phyloP scores from a whole-genome alignment of 2,329 filamentous ascomycete species.

The Aspergillus puulaauensis region DNA sequence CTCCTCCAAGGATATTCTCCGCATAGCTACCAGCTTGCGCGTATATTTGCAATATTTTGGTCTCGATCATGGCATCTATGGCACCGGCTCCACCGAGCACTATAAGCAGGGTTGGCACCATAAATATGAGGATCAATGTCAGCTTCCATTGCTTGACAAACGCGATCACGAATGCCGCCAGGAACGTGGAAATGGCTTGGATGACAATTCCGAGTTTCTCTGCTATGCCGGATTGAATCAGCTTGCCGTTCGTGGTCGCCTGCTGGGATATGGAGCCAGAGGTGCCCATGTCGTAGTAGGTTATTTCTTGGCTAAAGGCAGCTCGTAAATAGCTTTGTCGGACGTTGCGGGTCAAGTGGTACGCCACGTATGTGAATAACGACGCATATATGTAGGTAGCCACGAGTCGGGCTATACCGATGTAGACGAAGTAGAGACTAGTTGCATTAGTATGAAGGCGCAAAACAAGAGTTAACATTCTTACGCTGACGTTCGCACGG shows the following conservation, averaged over 20 bases:
- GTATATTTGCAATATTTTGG: constrained; percentile 73
- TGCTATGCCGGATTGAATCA: constrained; percentile 89
- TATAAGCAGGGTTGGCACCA: constrained; percentile 73
- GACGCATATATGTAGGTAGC: constrained; percentile 77
- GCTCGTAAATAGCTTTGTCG: constrained; percentile 80
- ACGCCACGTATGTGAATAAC: constrained; percentile 84
- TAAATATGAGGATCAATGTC: constrained; percentile 80
- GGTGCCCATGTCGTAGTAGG: constrained; percentile 88
- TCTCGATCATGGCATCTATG: constrained; percentile 79
- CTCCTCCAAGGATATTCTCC: constrained; percentile 10
- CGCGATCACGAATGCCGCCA: constrained; percentile 85
- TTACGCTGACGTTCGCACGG: constrained; percentile 19
- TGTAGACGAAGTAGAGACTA: constrained; percentile 78
- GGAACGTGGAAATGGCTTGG: constrained; percentile 74
- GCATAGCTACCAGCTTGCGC: constrained; percentile 20
- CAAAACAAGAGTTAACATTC: constrained; percentile 10
- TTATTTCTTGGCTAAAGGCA: constrained; percentile 85
- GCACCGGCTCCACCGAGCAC: constrained; percentile 71
- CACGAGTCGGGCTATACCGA: constrained; percentile 77
- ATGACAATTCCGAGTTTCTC: constrained; percentile 82
- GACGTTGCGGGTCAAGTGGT: constrained; percentile 75
- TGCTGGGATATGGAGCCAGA: constrained; percentile 91
- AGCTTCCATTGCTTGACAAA: constrained; percentile 92
- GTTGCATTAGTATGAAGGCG: constrained; percentile 6
- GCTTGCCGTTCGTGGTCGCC: constrained; percentile 89